Conservation (phyloP, 225 moss, liverwort and hornwort species). For the Lunularia cruciata region DNA sequence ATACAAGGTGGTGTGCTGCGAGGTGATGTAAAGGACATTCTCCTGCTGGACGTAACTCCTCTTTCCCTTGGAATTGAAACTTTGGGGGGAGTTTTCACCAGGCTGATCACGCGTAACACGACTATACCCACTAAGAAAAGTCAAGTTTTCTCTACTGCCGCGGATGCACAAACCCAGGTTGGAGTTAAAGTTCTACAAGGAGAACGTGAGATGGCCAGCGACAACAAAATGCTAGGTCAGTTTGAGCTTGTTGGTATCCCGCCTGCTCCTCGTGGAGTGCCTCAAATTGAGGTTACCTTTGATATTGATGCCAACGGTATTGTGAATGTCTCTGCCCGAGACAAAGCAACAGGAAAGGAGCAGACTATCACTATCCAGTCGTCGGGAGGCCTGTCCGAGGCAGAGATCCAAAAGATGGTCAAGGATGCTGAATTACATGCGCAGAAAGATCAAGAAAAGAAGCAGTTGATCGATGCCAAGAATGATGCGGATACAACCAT, state of each 20-base stretch:
- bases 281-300: slow-evolving; percentile 91
- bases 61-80: slow-evolving; percentile 89
- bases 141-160: slow-evolving; percentile 86
- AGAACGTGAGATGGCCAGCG: slow-evolving; percentile 86
- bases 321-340: slow-evolving; percentile 81
- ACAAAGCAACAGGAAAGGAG: slow-evolving; percentile 85
- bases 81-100: slow-evolving; percentile 84
- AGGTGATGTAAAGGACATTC: slow-evolving; percentile 91
- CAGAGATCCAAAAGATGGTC: slow-evolving; percentile 88
- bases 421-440: slow-evolving; percentile 81
- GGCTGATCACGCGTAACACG: slow-evolving; percentile 81
- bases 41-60: slow-evolving; percentile 85
- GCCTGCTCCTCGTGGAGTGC: slow-evolving; percentile 75
- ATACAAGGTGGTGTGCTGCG: slow-evolving; percentile 92
- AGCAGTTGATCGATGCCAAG: slow-evolving; percentile 78
- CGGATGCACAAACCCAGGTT: slow-evolving; percentile 77
- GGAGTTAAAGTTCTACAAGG: slow-evolving; percentile 95
- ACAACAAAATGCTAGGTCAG: slow-evolving; percentile 81
- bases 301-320: slow-evolving; percentile 94
- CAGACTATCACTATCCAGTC: slow-evolving; percentile 92
- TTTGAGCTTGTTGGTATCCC: slow-evolving; percentile 92
- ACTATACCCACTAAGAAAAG: slow-evolving; percentile 99
- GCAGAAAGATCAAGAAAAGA: slow-evolving; percentile 84
- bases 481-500: slow-evolving; percentile 74
- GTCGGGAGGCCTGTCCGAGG: slow-evolving; percentile 80